Conservation (phyloP, 2,329 filamentous ascomycete genomes). For the Pestalotiopsis sp. region DNA sequence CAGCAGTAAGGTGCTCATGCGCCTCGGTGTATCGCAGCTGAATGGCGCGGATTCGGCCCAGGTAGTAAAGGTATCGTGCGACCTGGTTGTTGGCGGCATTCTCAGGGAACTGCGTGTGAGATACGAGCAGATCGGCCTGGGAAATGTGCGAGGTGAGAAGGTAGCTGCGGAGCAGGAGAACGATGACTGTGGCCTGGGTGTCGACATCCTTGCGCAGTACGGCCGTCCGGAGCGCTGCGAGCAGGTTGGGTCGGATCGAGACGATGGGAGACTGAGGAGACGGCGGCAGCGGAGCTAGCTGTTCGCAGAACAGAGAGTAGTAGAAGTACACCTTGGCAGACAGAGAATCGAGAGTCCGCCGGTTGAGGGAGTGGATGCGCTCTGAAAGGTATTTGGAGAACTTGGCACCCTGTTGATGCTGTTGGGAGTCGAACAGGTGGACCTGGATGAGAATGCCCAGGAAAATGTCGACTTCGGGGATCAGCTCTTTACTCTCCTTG, state of each 20-base stretch:
- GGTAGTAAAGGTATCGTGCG: conserved; percentile 94
- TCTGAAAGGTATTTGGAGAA: conserved; percentile 86
- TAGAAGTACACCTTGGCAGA: conserved; percentile 98
- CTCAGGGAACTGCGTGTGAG: conserved; percentile 92
- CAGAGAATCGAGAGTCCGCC: conserved; percentile 89
- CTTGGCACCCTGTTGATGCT: conserved; percentile 76
- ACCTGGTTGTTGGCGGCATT: conserved; percentile 98
- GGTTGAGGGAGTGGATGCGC: conserved; percentile 85
- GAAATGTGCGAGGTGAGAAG: conserved; percentile 94
- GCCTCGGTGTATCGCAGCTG: conserved; percentile 97
- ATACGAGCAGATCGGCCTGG: conserved; percentile 93
- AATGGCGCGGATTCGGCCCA: conserved; percentile 93
- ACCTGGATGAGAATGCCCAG: conserved; percentile 86
- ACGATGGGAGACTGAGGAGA: conserved; percentile 88
- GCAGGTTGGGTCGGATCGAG: conserved; percentile 80
- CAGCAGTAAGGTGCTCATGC: conserved; percentile 89
- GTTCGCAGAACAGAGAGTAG: conserved; percentile 93
- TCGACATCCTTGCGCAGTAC: conserved; percentile 96
- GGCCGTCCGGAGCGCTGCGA: conserved; percentile 89
- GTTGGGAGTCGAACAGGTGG: conserved; percentile 82
- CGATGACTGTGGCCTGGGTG: conserved; percentile 95
- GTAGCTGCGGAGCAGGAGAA: conserved; percentile 93
- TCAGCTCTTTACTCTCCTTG: conserved; percentile 68
- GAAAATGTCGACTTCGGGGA: conserved; percentile 89
- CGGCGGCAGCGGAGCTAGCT: conserved; percentile 82